Evolutionary conservation across 2,329 filamentous ascomycete species (phyloP), one percentile per base, ranked within the genome.

Genomic region (Nannizziopsis barbatae): DNA sequence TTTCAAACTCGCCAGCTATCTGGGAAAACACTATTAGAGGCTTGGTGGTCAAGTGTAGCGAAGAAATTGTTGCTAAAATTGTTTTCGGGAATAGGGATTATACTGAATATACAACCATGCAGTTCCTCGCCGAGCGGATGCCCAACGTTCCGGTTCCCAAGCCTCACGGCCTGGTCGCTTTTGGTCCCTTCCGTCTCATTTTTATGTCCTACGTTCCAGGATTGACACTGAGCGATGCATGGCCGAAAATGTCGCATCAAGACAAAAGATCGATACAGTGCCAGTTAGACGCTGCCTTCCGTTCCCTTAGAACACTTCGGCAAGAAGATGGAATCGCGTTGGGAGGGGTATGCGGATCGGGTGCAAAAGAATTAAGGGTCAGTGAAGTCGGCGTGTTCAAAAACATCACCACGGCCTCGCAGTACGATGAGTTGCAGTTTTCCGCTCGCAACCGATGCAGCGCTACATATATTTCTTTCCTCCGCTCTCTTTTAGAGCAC

Each of bases 161-260:
- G 45, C 52, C 56, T 11, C 59, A 62, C 53, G 59, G 61, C 3
- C 20, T 63, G 14, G 52, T 62, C 7, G 40, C 30, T 5, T 50
- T 59, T 4, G 57, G 55, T 1, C 53, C 50, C 10, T 56, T 56
- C 50, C 50, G 53, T n/a, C 55, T 58, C 9, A 57, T 60, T 31
- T 61, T 62, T 36, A 62, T 62, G 58, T 54, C 58, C 10, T 59
- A 57, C 37, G 55, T 61, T 43, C 53, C 52, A 35, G 54, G 31
- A 11, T 56, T 49, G 18, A 59, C 55, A 6, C 50, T 62, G 42
- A 41, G 45, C 6, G 1, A 60, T 47, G 54, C 46, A 42, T 63
- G 57, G 60, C 50, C 56, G 2, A 44, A 8, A n/a, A 41, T 62
- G 11, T 49, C 53, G 2, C 52, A 55, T 27, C 44, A 59, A 17